These are phyloP conservation scores for Rubia balearica DNA, from an alignment of 305 asterid genomes.

Conservation along the genomic window DNA sequence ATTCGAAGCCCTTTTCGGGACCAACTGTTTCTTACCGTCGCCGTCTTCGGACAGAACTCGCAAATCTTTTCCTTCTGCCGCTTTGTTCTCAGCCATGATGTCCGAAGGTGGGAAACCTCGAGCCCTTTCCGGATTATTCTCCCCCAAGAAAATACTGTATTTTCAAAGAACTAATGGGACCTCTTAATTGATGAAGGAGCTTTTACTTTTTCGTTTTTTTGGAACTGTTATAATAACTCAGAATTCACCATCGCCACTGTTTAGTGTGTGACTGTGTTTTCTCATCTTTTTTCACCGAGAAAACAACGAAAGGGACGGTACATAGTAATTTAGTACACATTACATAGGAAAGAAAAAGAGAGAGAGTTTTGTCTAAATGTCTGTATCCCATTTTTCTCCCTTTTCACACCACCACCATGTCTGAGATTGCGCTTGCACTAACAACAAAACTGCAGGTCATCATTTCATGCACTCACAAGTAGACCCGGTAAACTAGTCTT, in stretches of 20 bases:
- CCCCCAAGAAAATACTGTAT: too few species aligned
- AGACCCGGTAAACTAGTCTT: too few species aligned
- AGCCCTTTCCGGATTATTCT: too few species aligned
- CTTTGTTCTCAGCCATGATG: constrained; percentile 41
- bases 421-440: constrained; percentile 18
- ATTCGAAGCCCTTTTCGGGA: constrained; percentile 52
- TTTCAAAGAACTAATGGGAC: constrained; percentile 26
- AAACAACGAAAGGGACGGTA: neutral
- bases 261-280: neutral
- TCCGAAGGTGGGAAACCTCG: constrained; percentile 35
- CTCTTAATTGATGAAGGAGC: constrained; percentile 56
- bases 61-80: constrained; percentile 27
- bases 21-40: constrained; percentile 31
- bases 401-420: neutral
- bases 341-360: neutral
- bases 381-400: constrained; percentile 4
- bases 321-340: neutral
- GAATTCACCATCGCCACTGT: neutral
- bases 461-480: constrained; percentile 14
- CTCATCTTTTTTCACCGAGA: neutral
- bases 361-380: neutral
- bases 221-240: neutral
- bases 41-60: constrained; percentile 28
- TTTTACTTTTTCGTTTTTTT: constrained; percentile 24
- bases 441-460: constrained; percentile 14